Evolutionary conservation across 2,329 filamentous ascomycete genomes (phyloP), one percentile per base, ranked within the genome.

Genomic region (Chaetomiaceae sp.): DNA sequence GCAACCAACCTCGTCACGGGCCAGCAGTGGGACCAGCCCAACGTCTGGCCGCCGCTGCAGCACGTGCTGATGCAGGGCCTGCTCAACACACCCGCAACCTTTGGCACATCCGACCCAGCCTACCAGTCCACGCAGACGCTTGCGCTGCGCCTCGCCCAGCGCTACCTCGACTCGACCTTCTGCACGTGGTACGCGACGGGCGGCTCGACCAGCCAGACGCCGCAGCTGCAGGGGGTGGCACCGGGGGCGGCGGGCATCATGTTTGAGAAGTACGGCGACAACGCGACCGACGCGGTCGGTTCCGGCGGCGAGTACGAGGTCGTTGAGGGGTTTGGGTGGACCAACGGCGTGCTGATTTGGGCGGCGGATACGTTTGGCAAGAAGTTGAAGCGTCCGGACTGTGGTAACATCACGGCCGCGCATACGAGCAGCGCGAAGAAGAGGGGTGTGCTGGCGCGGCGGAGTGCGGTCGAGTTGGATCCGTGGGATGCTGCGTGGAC

Each of bases 131-230:
- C 78, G 1, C 77, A 79, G 51, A 63, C 69, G 8, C 68, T 84
- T 1, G 77, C 81, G 0, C 67, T 83, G 2, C 62, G 68, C 4
- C 66, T 86, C 6, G 81, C 72, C 2, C 82, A 85, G 65, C 74
- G 81, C 30, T 85, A 84, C 55, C 66, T 84, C 30, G 81, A 84
- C 61, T 81, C 76, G 15, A 72, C 81, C 1, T 85, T 84, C 59
- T 86, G 82, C 67, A 84, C 81, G 0, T 85, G 81, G 82, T 78
- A 74, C 48, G 77, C 78, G 6, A 85, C 82, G 0, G 82, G 82
- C 18, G 82, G 81, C 3, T 71, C 74, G 2, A 84, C 80, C 0
- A 67, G 68, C 10, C 63, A 69, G 51, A 72, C 68, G 34, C 74
- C 74, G 24, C 74, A 69, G 60, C 67, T 81, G 44, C 60, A 62